phyloP scores from a whole-genome alignment of 2,329 filamentous ascomycete species.

The Diplodia seriata region DNA sequence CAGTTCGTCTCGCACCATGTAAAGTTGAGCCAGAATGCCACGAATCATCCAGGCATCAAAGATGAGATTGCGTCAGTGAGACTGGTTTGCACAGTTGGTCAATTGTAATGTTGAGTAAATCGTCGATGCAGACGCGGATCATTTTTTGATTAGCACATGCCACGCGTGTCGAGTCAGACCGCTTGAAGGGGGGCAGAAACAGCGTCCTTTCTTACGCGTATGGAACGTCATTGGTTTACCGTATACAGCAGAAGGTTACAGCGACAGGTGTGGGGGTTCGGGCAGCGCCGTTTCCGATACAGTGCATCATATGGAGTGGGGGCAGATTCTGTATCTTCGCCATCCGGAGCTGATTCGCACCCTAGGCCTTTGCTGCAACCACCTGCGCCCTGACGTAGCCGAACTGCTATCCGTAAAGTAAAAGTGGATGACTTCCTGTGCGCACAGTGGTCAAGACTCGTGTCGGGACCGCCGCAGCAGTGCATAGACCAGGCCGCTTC shows the following conservation, averaged over 20 bases:
- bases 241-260: neutral
- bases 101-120: neutral
- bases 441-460: neutral
- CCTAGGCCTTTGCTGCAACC: no score
- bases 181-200: neutral
- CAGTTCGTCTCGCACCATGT: conserved; percentile 7
- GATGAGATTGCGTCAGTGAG: neutral
- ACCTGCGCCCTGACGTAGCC: neutral
- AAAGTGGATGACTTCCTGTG: neutral
- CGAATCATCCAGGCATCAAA: neutral
- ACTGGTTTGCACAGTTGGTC: neutral
- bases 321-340: no score
- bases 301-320: neutral
- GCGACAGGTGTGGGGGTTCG: neutral
- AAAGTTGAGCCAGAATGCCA: neutral
- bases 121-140: conserved; percentile 14
- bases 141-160: neutral
- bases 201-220: neutral
- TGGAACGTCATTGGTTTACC: conserved; percentile 6
- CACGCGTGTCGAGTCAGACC: conserved; percentile 9
- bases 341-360: no score
- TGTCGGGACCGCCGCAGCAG: neutral
- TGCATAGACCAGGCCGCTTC: neutral
- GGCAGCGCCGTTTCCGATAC: neutral
- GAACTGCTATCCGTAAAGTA: neutral